Evolutionary conservation across 352 stramenopile genomes (phyloP), one percentile per base, ranked within the genome.

Genomic region (Pythium biforme): DNA sequence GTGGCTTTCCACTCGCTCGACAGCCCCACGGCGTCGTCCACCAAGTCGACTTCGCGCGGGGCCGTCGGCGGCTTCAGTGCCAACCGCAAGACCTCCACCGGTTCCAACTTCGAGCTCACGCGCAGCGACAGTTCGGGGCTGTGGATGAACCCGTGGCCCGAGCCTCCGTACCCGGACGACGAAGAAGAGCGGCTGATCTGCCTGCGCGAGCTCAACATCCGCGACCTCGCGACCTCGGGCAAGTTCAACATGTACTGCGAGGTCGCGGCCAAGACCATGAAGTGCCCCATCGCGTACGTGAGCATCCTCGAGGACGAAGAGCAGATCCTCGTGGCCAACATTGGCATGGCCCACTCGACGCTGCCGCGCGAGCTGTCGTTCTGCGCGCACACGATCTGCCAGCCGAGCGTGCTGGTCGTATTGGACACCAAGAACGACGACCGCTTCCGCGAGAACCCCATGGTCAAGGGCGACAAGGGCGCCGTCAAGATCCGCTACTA

Each of bases 231-330:
- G 4, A 72, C 72, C 6, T 90, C 81, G 3, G 81, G 85, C 60
- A 90, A 89, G 69, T 95, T 94, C 66, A 92, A 93, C 69, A 92
- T 90, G 81, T 92, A 93, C 48, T 95, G 86, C 61, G 86, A 93
- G 55, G 81, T 95, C 41, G 82, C 82, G 4, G 79, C 82, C 62
- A 93, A 95, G 80, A 92, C 85, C 15, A 92, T 95, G 83, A 92
- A 93, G 64, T 93, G 83, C 34, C 86, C 82, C 37, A 92, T 95
- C 46, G 83, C 83, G 47, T 93, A 92, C 62, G 83, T 92, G 68
- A 92, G 83, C 54, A 93, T 95, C 51, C 83, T 95, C 31, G 83
- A 92, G 53, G 81, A 92, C 55, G 81, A 90, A 45, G 84, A 93
- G 66, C 86, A 95, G 71, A 74, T 90, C 23, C 54, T 95, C 27